Evolutionary conservation across 1,284 basidiomycete genomes (phyloP), one percentile per base, ranked within the genome.

Genomic region (Mrakiaceae sp.): DNA sequence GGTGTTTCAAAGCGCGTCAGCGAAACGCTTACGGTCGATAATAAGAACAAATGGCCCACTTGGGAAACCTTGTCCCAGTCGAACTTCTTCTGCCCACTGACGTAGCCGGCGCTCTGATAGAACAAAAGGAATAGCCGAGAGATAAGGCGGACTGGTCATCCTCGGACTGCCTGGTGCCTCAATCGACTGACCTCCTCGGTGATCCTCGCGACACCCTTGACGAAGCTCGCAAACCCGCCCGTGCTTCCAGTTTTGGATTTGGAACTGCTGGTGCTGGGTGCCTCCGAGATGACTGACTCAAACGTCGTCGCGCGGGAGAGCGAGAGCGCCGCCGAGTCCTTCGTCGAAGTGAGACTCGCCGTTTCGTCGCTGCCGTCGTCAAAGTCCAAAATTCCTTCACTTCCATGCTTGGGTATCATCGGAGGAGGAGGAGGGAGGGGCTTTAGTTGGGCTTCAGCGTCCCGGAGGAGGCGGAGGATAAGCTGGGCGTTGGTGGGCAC

Each of bases 401-500:
- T 51, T 51, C n/a, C 11, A n/a, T 51, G 49, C 49, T 51, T 27
- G 27, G 27, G 27, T 27, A 27, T 2, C 27, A 27, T 27, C 0
- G 72, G 68, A 11, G 78, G 78, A 6, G 80, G 79, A 1, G 78
- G 78, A 1, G 80, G 80, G 4, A 81, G 69, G 0, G 80, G 80
- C 0, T 75, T 70, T 63, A 78, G 76, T 49, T 73, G 72, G 10
- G 72, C 73, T 63, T 81, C 80, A 6, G 76, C 79, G 56, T 81
- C 74, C 3, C 81, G 75, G 1, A 81, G 71, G 16, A 81, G 70
- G 4, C 79, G 77, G 5, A 81, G 70, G 5, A 79, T 76, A n/a
- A 82, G 74, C 65, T 81, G 81, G 5, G 80, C 78, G 60, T 82
- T 80, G 42, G 80, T 81, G 0, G 81, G 81, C 0, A 80, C 79